Base-by-base conservation (phyloP, 148 eudicot species). In the Simmondsia chinensis region DNA sequence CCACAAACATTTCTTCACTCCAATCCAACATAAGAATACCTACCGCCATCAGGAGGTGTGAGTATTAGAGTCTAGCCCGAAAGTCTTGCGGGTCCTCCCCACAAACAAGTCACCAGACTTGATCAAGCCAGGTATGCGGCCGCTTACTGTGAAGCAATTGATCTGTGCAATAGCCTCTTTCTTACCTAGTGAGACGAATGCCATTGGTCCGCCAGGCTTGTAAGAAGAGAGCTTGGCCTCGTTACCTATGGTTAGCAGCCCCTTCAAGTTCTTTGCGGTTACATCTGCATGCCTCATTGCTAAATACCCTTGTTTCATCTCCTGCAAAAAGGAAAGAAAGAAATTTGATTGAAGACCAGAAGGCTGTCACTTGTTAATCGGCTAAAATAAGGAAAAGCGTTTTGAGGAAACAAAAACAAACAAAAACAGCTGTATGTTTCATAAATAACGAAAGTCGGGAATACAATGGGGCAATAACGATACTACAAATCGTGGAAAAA, bases 91-190 rank as follows among this genome's bases (percentile, higher is more conserved):
- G 11, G 68, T 63, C 35, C 26, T 70, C n/a, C 77, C 74, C 4
- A 78, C 67, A 58, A 60, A 78, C 60, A 78, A 39, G 48, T 78
- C 85, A 30, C 68, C 41, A 3, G 85, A 78, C 46, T 78, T 78
- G 6, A 67, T 40, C 27, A 41, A 38, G 12, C 80, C 85, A 9
- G 80, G 80, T 21, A 74, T 13, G 7, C 48, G 10, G 11, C 77
- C 85, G 20, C 48, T 45, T 5, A 62, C 15, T 1, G 85, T 67
- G 17, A 78, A 28, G 20, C 65, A 52, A 23, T 30, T 38, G 3
- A 78, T 18, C 33, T 78, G 77, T 0, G 71, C 77, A 2, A 74
- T 34, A 0, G 52, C 80, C 0, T 73, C 77, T 34, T 57, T 46
- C 44, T 57, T 78, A 10, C 84, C 84, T 0, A 71, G 56, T 0